phyloP scores from a whole-genome alignment of 495 filamentous ascomycete genomes.

The Chaetomidium leptoderma region DNA sequence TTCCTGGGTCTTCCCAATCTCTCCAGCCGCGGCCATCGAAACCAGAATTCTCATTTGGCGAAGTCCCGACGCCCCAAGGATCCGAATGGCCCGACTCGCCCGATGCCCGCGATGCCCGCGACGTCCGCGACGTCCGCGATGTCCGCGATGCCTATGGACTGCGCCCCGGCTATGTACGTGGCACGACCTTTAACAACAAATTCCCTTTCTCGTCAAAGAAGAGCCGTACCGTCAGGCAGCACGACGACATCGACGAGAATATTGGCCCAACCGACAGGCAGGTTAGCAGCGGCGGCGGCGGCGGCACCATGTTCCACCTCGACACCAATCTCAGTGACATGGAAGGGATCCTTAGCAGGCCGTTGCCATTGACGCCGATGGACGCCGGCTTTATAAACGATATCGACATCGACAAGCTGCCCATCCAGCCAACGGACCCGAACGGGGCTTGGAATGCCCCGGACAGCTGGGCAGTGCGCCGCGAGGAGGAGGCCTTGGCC shows the following conservation, averaged over 20 bases:
- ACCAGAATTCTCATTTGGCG: conserved; percentile 49
- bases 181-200: conserved; percentile 58
- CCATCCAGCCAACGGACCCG: conserved; percentile 29
- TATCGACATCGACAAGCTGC: conserved; percentile 44
- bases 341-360: conserved; percentile 72
- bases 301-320: conserved; percentile 56
- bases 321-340: conserved; percentile 81
- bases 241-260: conserved; percentile 47
- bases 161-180: conserved; percentile 42
- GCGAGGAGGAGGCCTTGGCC: conserved; percentile 52
- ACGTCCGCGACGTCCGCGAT: conserved; percentile 28
- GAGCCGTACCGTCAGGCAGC: conserved; percentile 33
- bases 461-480: conserved; percentile 88
- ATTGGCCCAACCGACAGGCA: conserved; percentile 44
- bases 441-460: conserved; percentile 74
- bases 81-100: conserved; percentile 40
- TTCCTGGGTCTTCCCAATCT: conserved; percentile 54
- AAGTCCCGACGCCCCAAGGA: conserved; percentile 40
- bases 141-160: conserved; percentile 33
- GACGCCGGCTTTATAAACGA: conserved; percentile 53
- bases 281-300: conserved; percentile 38
- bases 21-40: conserved; percentile 45
- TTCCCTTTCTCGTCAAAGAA: conserved; percentile 47
- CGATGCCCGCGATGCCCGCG: conserved; percentile 38
- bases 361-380: conserved; percentile 59